A percentile compares a stretch with the other conserved stretches of the same genome.
These are phyloP conservation scores for Thelephora terrestris DNA, from an alignment of 1,284 basidiomycete species.

Conservation along the genomic window DNA sequence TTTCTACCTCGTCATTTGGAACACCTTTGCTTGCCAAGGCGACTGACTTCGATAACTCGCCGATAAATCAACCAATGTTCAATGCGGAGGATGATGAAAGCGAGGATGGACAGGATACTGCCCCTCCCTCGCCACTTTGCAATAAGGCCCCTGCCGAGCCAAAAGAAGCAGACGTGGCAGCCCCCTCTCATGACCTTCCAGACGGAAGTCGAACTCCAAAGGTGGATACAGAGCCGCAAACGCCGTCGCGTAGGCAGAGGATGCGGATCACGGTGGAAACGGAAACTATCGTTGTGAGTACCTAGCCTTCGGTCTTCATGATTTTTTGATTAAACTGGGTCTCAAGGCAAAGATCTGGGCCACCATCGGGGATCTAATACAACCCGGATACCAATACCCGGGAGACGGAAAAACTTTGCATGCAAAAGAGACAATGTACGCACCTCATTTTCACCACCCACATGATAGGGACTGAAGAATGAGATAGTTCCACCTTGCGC, in stretches of 20 bases:
- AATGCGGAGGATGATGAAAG: slow-evolving; percentile 1
- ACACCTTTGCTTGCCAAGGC: slow-evolving; percentile 27
- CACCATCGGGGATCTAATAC: slow-evolving; percentile 51
- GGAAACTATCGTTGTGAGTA: slow-evolving; percentile 48
- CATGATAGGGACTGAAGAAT: too few relatives aligned
- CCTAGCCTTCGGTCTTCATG: background rate
- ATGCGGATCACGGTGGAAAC: slow-evolving; percentile 42
- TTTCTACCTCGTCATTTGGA: slow-evolving; percentile 41
- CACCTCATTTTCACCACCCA: background rate
- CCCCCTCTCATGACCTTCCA: background rate
- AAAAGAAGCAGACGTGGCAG: slow-evolving; percentile 9
- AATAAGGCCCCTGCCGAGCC: slow-evolving; percentile 4
- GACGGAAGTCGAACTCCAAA: slow-evolving; percentile 5
- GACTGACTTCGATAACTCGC: too few relatives aligned
- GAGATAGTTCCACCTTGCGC: slow-evolving; percentile 33
- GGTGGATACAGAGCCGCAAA: slow-evolving; percentile 3
- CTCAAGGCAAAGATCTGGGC: slow-evolving; percentile 57
- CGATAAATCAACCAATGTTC: background rate
- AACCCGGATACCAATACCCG: slow-evolving; percentile 38
- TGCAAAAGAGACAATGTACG: slow-evolving; percentile 59
- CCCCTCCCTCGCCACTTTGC: background rate
- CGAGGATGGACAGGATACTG: background rate
- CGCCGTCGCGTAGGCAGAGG: slow-evolving; percentile 20
- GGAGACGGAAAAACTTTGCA: slow-evolving; percentile 32
- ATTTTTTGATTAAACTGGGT: background rate